A percentile compares a stretch with the other conserved stretches of the same genome.
phyloP scores from a whole-genome alignment of 2,329 filamentous ascomycete species.

The Penicillium vulpinum region DNA sequence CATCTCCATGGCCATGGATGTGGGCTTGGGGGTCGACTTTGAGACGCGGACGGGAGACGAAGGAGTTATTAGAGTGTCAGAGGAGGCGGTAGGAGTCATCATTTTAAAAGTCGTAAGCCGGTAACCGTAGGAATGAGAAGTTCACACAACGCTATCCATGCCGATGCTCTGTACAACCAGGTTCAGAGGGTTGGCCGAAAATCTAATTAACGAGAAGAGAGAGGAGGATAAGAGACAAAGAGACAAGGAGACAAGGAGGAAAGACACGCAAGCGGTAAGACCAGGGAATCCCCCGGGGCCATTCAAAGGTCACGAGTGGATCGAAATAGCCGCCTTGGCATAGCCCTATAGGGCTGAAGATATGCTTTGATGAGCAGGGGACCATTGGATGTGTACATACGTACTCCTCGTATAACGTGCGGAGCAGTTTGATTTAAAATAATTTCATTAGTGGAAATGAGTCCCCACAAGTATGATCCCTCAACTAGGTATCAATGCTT shows the following conservation, averaged over 20 bases:
- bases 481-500: neutral
- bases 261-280: conserved; percentile 3
- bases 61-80: conserved; percentile 19
- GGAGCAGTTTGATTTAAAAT: no score
- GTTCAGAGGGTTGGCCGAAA: neutral
- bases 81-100: conserved; percentile 12
- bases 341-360: conserved; percentile 29
- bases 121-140: neutral
- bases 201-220: neutral
- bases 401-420: neutral
- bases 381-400: neutral
- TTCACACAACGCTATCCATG: conserved; percentile 7
- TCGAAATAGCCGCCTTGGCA: conserved; percentile 14
- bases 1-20: conserved; percentile 1
- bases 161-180: neutral
- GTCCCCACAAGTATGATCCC: neutral
- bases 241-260: neutral
- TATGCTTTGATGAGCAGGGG: neutral
- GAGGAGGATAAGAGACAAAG: neutral
- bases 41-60: neutral
- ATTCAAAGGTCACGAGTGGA: neutral
- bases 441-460: neutral
- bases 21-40: neutral
- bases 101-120: conserved; percentile 8
- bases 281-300: neutral